Conservation (phyloP, 148 eudicot genomes). For the Silene conica region DNA sequence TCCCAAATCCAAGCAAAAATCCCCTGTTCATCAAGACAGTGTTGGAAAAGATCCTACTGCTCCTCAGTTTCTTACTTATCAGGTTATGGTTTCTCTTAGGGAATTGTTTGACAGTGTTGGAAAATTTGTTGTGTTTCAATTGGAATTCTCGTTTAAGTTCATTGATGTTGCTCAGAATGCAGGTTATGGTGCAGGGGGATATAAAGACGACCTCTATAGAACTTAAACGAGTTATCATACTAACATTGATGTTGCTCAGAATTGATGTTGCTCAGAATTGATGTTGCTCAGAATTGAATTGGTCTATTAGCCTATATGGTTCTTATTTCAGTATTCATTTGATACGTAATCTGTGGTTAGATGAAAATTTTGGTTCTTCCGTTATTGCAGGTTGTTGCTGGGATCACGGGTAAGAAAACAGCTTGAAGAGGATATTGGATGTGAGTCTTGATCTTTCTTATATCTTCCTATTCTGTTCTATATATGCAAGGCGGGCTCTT, state of each 20-base stretch:
- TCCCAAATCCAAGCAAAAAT: too few relatives aligned
- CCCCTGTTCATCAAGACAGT: too few relatives aligned
- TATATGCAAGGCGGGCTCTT: slow-evolving; percentile 15
- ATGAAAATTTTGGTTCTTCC: slow-evolving; percentile 5
- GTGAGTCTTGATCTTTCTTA: slow-evolving; percentile 24
- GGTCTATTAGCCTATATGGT: neutral
- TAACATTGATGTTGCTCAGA: too few relatives aligned
- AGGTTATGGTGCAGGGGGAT: neutral
- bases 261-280: too few relatives aligned
- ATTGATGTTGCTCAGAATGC: slow-evolving; percentile 11
- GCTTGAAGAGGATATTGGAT: slow-evolving; percentile 28
- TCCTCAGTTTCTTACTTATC: slow-evolving; percentile 26
- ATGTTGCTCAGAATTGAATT: too few relatives aligned
- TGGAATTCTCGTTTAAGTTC: slow-evolving; percentile 30
- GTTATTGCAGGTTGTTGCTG: slow-evolving; percentile 73
- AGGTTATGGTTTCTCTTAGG: slow-evolving; percentile 30
- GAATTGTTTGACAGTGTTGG: too few relatives aligned
- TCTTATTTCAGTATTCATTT: neutral
- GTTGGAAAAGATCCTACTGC: slow-evolving; percentile 15
- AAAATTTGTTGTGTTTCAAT: too few relatives aligned
- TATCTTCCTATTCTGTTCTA: slow-evolving; percentile 8
- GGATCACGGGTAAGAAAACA: slow-evolving; percentile 66
- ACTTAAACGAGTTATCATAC: too few relatives aligned
- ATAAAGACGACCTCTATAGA: too few relatives aligned
- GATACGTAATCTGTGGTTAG: neutral